Evolutionary conservation across 768 basidiomycete species (phyloP), one percentile per base, ranked within the genome.

Genomic region (Lactarius evosmus): DNA sequence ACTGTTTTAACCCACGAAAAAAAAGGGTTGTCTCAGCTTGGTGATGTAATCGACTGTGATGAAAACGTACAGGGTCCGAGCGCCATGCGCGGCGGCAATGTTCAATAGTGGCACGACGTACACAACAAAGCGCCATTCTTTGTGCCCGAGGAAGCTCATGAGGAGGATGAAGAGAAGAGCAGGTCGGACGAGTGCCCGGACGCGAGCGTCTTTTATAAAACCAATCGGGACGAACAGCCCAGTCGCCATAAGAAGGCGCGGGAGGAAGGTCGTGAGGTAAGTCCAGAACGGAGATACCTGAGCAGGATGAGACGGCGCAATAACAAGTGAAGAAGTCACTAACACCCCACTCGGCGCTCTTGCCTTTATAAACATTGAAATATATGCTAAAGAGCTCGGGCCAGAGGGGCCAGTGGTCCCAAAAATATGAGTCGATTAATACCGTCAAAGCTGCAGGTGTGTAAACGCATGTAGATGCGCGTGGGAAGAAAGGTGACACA

Each of bases 111-210:
- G 95, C 0, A 98, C 83, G 19, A 86, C 81, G 71, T 98, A 98
- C 8, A 93, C 82, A 61, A 98, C 79, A 75, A 99, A 99, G 7
- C 97, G 83, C 97, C 97, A 99, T 75, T 99, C 97, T 73, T 99
- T 99, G 76, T 99, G 97, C 0, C 84, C 87, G 1, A 98, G 78
- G 33, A 72, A 78, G 72, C 93, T 95, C 73, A 98, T 83, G 3
- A 87, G 68, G 2, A 71, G 73, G 8, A 93, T 70, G 64, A 88
- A 90, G 0, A 70, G 62, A 5, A 86, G 30, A 2, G 83, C 78
- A 0, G 87, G 83, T 11, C 80, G 55, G 4, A 87, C 74, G 40
- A 89, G 76, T 3, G 75, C 71, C 4, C 82, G 80, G 50, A 85
- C 76, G 9, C 83, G 79, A 9, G 66, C 67, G 67, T 90, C 85